These are phyloP conservation scores for Spathaspora boniae DNA, from an alignment of 805 yeast genomes.

Conservation along the genomic window DNA sequence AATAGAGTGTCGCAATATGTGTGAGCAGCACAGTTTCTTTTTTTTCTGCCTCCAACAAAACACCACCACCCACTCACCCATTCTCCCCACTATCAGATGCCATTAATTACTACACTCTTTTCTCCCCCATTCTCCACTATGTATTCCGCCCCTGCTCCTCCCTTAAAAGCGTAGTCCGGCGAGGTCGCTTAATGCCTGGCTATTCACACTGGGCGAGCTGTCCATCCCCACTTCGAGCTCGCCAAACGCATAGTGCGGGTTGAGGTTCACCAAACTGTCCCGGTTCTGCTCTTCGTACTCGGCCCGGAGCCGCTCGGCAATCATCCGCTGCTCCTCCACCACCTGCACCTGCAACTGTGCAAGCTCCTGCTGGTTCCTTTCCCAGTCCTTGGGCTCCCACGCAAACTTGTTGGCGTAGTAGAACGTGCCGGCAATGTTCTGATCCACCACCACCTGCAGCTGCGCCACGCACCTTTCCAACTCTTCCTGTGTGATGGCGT, in stretches of 20 bases:
- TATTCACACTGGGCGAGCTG: conserved; percentile 4
- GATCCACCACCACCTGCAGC: conserved; percentile 64
- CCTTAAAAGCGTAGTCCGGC: conserved; percentile 12
- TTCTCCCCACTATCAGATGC: too few relatives aligned
- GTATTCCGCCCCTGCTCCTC: too few relatives aligned
- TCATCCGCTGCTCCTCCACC: conserved; percentile 16
- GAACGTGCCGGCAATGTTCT: conserved; percentile 60
- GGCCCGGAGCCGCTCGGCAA: conserved; percentile 12
- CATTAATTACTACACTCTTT: too few relatives aligned
- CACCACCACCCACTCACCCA: too few relatives aligned
- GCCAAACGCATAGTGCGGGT: conserved; percentile 12
- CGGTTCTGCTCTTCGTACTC: conserved; percentile 10
- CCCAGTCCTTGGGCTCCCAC: conserved; percentile 10
- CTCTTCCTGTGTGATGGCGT: conserved; percentile 63
- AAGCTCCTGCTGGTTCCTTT: conserved; percentile 9
- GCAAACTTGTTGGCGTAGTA: conserved; percentile 51
- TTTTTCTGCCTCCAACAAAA: too few relatives aligned
- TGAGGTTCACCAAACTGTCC: conserved; percentile 13
- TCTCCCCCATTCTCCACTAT: too few relatives aligned
- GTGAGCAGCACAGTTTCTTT: too few relatives aligned
- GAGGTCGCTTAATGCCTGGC: conserved; percentile 5
- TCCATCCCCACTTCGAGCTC: neutral
- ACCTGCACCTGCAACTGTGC: conserved; percentile 13
- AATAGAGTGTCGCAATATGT: too few relatives aligned
- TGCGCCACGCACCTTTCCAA: conserved; percentile 53